phyloP scores from a whole-genome alignment of 305 asterid species.

The Fraxinus ornus region DNA sequence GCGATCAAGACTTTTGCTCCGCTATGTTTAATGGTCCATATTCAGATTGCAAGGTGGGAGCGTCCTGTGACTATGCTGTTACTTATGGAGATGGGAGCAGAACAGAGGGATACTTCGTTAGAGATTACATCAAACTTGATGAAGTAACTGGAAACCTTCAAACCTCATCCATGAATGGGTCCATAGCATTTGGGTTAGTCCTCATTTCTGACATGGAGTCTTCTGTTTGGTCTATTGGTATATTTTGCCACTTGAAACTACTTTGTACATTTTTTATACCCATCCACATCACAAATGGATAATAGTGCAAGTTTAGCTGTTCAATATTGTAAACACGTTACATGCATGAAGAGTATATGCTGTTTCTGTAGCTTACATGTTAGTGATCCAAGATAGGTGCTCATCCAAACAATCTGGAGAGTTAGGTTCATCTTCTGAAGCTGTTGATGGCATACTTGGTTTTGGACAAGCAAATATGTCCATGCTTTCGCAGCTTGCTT shows the following conservation, averaged over 20 bases:
- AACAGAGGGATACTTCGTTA: conserved; percentile 72
- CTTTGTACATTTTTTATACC: background rate
- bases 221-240: background rate
- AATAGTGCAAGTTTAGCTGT: background rate
- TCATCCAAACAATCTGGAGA: conserved; percentile 73
- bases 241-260: background rate
- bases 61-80: conserved; percentile 64
- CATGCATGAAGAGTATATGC: background rate
- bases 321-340: background rate
- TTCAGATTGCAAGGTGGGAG: conserved; percentile 65
- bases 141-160: conserved; percentile 65
- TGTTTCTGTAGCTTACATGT: conserved; percentile 23
- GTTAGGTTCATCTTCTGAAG: conserved; percentile 67
- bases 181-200: conserved; percentile 81
- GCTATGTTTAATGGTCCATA: conserved; percentile 44
- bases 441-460: conserved; percentile 89
- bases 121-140: conserved; percentile 61
- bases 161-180: conserved; percentile 60
- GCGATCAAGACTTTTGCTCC: conserved; percentile 79
- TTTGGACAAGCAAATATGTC: conserved; percentile 92
- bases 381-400: conserved; percentile 63
- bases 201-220: conserved; percentile 25
- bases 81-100: conserved; percentile 83
- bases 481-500: conserved; percentile 78
- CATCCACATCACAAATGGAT: background rate